Percentiles rank a stretch among this genome's conserved stretches.
Evolutionary conservation across 2,329 filamentous ascomycete species (phyloP).

Genomic region (Fusarium piperis): DNA sequence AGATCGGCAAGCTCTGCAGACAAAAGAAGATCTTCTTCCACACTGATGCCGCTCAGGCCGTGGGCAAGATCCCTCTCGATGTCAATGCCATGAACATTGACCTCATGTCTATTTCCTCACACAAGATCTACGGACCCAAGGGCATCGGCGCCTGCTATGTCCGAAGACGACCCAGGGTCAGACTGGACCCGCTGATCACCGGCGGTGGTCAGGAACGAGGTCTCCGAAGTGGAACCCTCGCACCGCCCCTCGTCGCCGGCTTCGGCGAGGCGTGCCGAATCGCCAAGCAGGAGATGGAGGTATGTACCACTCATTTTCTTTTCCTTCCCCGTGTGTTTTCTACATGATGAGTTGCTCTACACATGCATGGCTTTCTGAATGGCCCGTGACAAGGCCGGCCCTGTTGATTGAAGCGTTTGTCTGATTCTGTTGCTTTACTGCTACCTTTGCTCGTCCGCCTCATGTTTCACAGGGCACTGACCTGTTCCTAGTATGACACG

Average conservation of each 20-base stretch:
- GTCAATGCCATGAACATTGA: conserved; percentile 99
- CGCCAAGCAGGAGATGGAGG: conserved; percentile 87
- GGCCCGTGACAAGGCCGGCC: conserved; percentile 66
- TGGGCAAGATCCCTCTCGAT: conserved; percentile 97
- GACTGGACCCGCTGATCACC: conserved; percentile 94
- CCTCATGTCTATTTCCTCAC: conserved; percentile 97
- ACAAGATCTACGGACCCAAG: conserved; percentile 99
- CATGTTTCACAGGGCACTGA: conserved; percentile 16
- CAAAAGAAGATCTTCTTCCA: conserved; percentile 97
- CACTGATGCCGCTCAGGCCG: conserved; percentile 93
- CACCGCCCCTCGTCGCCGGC: conserved; percentile 87
- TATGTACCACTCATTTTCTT: conserved; percentile 61
- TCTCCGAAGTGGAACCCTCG: conserved; percentile 90
- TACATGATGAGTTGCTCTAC: conserved; percentile 81
- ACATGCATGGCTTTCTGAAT: conserved; percentile 94
- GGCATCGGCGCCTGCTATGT: conserved; percentile 97
- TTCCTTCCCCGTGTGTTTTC: conserved; percentile 34
- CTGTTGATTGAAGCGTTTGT: conserved; percentile 75
- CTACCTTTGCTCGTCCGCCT: not conserved
- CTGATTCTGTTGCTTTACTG: conserved; percentile 56
- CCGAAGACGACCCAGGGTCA: conserved; percentile 88
- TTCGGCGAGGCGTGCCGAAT: conserved; percentile 97
- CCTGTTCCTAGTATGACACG: conserved; percentile 80
- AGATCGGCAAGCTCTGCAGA: conserved; percentile 93
- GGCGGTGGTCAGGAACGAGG: conserved; percentile 97